Evolutionary conservation across 768 basidiomycete genomes (phyloP), one percentile per base, ranked within the genome.

Genomic region (Boletus tylopilopsis): DNA sequence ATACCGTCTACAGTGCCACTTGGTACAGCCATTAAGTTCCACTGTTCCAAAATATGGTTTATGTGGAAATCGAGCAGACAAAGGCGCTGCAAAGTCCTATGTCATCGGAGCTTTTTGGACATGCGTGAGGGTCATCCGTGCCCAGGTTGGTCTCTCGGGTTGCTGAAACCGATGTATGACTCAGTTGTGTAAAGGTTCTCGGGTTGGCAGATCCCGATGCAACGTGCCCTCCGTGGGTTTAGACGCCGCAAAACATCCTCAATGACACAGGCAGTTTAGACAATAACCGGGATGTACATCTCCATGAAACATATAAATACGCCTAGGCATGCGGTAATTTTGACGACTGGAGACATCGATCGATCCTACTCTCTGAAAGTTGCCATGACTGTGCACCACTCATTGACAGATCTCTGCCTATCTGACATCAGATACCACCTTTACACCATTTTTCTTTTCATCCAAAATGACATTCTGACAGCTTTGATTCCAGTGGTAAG

Each of bases 401-500:
- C 47, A 4, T 6, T n/a, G n/a, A n/a, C n/a, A n/a, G n/a, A 10
- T 3, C 21, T 49, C 8, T 15, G 19, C n/a, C 29, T 57, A 15
- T 49, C 51, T 23, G 49, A 65, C 4, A 47, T 66, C 23, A 27
- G 19, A 43, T 59, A 59, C 35, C 50, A 64, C 37, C 48, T 67
- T 24, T 61, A 66, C 39, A 68, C 63, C 19, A 30, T 68, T 24
- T 72, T 69, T 46, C 69, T 75, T 27, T 77, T 78, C 63, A 73
- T 69, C 21, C 70, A 71, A 53, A 72, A 75, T 13, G 78, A 79
- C 53, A 67, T 76, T 52, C 66, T 73, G 47, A 77, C 76, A 0
- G 74, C 71, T 4, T 46, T 79, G 4, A 59, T 79, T 27, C 78
- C 78, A 2, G 71, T 77, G 49, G 78, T 78, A 50, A 51, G 75